Evolutionary conservation across 169 alveolate genomes (phyloP).

Genomic region (Eimeria falciformis): DNA sequence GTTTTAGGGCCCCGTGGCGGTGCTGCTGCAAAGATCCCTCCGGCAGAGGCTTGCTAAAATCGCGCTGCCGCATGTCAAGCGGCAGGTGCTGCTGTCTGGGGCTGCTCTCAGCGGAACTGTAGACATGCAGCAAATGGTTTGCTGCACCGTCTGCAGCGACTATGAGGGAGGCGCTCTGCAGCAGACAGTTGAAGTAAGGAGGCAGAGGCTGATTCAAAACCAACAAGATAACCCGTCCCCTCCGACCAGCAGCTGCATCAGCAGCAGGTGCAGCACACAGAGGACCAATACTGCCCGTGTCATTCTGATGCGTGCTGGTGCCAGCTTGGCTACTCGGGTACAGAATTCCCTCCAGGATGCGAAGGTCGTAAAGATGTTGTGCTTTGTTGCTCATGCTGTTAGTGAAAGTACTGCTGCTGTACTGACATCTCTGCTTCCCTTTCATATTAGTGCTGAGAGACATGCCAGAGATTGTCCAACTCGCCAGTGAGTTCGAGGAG

Average conservation of each 20-base stretch:
- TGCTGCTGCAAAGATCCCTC: neutral
- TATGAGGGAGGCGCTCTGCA: slow-evolving; percentile 1
- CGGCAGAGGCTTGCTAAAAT: neutral
- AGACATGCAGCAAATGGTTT: slow-evolving; percentile 30
- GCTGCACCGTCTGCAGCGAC: slow-evolving; percentile 40
- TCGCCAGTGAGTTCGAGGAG: no score
- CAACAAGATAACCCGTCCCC: slow-evolving; percentile 6
- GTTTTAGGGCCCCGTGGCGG: neutral
- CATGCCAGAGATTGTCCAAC: no score
- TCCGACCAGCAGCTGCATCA: neutral
- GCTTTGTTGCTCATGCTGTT: slow-evolving; percentile 9
- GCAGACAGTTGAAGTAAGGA: neutral
- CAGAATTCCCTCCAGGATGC: neutral
- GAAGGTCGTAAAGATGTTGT: neutral
- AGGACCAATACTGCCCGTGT: neutral
- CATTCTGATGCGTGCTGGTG: no score
- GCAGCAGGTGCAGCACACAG: neutral
- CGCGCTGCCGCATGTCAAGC: neutral
- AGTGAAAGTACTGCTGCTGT: neutral
- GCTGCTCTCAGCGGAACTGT: neutral
- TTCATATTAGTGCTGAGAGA: neutral
- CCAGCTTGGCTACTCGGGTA: neutral
- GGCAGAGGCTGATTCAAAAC: slow-evolving; percentile 24
- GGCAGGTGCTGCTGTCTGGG: neutral
- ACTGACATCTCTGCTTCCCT: neutral